Base-by-base conservation (phyloP, 2,329 filamentous ascomycete genomes). In the Pleomassaria siparia region DNA sequence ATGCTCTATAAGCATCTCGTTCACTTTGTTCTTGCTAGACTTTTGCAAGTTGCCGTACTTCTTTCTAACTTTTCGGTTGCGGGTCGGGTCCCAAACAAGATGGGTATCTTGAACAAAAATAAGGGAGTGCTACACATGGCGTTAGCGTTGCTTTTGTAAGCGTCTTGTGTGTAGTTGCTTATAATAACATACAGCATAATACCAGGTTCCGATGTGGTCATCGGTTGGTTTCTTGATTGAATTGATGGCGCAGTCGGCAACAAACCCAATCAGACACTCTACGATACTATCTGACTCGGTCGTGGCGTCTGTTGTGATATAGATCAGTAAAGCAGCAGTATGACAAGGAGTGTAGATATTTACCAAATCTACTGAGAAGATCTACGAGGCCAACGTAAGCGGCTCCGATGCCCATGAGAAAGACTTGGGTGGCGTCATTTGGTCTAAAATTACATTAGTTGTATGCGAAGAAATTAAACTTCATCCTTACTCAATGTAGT, bases 391-490 rank as follows among this genome's bases (percentile, higher is more conserved):
- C 91, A 2, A 88, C 77, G 63, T 94, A 95, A 1, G 94, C 89
- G 59, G 90, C 86, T n/a, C 94, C 94, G 1, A 95, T 84, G 0
- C 94, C 92, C 64, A 99, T 79, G 18, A 99, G 77, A 64, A 95
- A 88, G 13, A 97, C 82, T 43, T 92, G 83, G 5, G 86, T 84
- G 0, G 81, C 78, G 2, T 86, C 76, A 46, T 76, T 80, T 42
- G 85, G 85, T 25, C 67, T 72, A 32, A 7, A 36, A 24, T 4
- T 7, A 4, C 7, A 32, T 58, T 39, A 55, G 56, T 52, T 26
- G 16, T 9, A 22, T 12, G 21, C 13, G 3, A 16, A 8, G 12
- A 3, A 36, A 3, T 13, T 16, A 22, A 9, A 20, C 8, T 15
- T 4, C 20, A 35, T 16, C 13, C 76, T 59, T 70, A 83, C 76